Base-by-base conservation (phyloP, 306 rosid genomes). In the Cyamopsis tetragonoloba region DNA sequence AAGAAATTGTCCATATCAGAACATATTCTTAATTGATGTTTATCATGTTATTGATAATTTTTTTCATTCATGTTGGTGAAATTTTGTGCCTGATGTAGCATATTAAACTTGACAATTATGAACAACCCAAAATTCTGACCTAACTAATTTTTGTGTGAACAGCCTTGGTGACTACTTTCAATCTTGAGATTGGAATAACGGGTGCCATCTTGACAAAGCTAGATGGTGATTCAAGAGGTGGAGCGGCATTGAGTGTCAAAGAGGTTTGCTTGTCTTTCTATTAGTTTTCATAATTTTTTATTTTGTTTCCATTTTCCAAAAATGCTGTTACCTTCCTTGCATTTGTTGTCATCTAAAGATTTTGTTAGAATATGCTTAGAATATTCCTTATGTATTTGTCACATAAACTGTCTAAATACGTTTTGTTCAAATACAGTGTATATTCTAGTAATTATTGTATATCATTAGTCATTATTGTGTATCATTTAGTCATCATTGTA, bases 181-280 rank as follows among this genome's bases (percentile, higher is more conserved):
- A 93, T 63, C 70, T 88, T 66, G 99, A 93, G 88, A 90, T 93
- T 77, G 99, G 99, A 75, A 93, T 93, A 66, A 90, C 99, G 7
- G 99, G 99, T 42, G 97, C 99, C 82, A 93, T 93, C 77, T 84
- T 93, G 80, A 93, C 99, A 39, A 93, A 93, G 89, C 88, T 93
- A 46, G 99, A 93, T 73, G 99, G 99, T 58, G 99, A 93, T 86
- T 93, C 99, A 65, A 86, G 96, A 82, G 99, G 99, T 73, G 97
- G 99, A 73, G 97, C 99, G 24, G 99, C 99, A 75, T 80, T 93
- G 84, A 93, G 97, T 73, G 97, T 93, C 66, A 90, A 82, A 90
- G 99, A 93, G 99, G 99, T 86, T 56, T 72, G 63, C 27, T 73
- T 32, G 47, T 56, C 44, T 44, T 73, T 43, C 19, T 65, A 65